Conservation (phyloP, 768 basidiomycete genomes). For the Hericium alpestre region DNA sequence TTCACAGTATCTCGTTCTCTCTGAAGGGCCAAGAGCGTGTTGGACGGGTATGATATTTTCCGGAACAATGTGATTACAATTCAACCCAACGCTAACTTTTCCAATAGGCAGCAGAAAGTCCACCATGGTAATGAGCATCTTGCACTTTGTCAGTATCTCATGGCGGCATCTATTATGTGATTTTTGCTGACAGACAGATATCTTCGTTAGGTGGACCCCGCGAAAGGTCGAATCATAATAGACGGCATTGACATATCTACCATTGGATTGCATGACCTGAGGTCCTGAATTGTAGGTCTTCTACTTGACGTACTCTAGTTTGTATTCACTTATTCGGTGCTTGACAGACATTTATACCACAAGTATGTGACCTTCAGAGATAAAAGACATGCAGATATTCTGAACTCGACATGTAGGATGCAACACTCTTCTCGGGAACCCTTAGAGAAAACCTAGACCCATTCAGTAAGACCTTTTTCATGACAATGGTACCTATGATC, state of each 20-base stretch:
- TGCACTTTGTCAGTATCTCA: constrained; percentile 55
- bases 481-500: no score
- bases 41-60: constrained; percentile 35
- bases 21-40: constrained; percentile 65
- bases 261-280: constrained; percentile 76
- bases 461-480: constrained; percentile 32
- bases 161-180: not conserved
- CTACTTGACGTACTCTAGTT: not conserved
- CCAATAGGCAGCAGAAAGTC: constrained; percentile 62
- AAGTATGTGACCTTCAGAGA: constrained; percentile 9
- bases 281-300: constrained; percentile 54
- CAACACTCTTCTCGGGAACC: constrained; percentile 72
- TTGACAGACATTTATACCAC: constrained; percentile 62
- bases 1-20: constrained; percentile 66
- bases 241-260: constrained; percentile 83
- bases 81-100: not conserved
- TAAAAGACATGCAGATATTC: not conserved
- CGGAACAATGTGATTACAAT: not conserved
- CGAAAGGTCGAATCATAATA: constrained; percentile 63
- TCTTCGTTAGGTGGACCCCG: constrained; percentile 55
- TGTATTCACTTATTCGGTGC: not conserved
- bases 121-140: constrained; percentile 76
- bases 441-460: constrained; percentile 69
- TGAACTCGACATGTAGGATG: constrained; percentile 26
- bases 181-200: not conserved